These are phyloP conservation scores for Penicillium sp. DNA, from an alignment of 2,329 filamentous ascomycete genomes.

Conservation along the genomic window DNA sequence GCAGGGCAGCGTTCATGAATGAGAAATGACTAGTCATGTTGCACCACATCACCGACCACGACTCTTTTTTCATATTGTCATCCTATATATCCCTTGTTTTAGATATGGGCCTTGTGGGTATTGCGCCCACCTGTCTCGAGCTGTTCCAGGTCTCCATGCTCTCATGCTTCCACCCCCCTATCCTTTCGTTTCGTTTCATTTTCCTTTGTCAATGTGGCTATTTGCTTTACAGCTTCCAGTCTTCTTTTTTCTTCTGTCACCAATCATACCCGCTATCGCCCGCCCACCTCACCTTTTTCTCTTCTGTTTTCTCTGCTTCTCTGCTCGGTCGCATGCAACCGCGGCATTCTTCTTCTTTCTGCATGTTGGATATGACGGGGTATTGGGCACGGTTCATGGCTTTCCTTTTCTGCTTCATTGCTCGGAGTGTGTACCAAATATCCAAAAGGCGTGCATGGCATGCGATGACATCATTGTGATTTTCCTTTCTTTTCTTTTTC, in stretches of 20 bases:
- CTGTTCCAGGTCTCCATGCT: constrained; percentile 8
- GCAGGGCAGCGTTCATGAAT: constrained; percentile 16
- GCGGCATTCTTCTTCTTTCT: constrained; percentile 11
- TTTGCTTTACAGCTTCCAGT: not conserved
- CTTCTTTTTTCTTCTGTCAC: constrained; percentile 15
- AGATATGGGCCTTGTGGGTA: constrained; percentile 16
- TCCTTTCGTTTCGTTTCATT: not conserved
- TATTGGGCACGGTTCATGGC: constrained; percentile 13
- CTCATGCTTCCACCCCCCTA: too few relatives aligned
- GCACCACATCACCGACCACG: constrained; percentile 16
- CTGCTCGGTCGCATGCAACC: too few relatives aligned
- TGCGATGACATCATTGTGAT: constrained; percentile 15
- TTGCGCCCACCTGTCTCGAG: not conserved
- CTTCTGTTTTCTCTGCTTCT: constrained; percentile 2
- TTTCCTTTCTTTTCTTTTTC: constrained; percentile 2
- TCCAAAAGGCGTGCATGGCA: constrained; percentile 18
- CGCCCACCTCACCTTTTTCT: constrained; percentile 11
- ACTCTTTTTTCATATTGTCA: constrained; percentile 22
- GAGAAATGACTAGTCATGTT: constrained; percentile 32
- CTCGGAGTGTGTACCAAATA: constrained; percentile 20
- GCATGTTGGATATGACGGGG: constrained; percentile 25
- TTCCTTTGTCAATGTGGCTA: constrained; percentile 16
- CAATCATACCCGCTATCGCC: constrained; percentile 29
- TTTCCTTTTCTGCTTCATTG: constrained; percentile 10
- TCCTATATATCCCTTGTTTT: constrained; percentile 26